Conservation (phyloP, 1,284 basidiomycete species). For the Spongispora temasekensis region DNA sequence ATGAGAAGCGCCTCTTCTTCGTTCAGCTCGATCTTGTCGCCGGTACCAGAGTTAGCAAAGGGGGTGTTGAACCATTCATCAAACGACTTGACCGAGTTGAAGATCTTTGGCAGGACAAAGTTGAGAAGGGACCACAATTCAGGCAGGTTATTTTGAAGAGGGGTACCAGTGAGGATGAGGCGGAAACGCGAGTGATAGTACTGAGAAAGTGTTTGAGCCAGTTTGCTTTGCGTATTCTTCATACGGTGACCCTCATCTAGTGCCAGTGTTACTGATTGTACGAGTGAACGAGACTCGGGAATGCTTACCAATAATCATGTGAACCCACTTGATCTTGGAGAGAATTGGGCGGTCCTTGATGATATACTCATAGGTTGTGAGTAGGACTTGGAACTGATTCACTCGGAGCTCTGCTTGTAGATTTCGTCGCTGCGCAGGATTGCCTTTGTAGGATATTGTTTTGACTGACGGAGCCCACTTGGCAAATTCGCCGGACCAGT, state of each 20-base stretch:
- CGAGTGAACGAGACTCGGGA: background rate
- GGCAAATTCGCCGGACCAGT: constrained; percentile 97
- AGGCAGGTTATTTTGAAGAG: constrained; percentile 97
- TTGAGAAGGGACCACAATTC: constrained; percentile 98
- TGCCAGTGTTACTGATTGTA: constrained; percentile 6
- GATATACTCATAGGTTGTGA: constrained; percentile 99
- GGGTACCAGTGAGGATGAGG: constrained; percentile 96
- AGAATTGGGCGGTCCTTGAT: constrained; percentile 95
- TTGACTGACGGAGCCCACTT: constrained; percentile 94
- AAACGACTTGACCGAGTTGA: constrained; percentile 99
- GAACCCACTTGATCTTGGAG: constrained; percentile 94
- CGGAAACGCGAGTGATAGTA: constrained; percentile 94
- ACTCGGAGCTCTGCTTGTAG: constrained; percentile 75
- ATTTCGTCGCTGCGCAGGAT: constrained; percentile 76
- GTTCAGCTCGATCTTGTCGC: constrained; percentile 98
- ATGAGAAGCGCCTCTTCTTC: constrained; percentile 99
- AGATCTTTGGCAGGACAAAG: constrained; percentile 97
- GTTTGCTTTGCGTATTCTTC: constrained; percentile 98
- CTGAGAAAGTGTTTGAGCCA: constrained; percentile 90
- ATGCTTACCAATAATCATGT: constrained; percentile 91
- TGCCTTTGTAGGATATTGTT: constrained; percentile 92
- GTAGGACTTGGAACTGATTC: constrained; percentile 90
- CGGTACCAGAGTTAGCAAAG: constrained; percentile 95
- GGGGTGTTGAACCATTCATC: constrained; percentile 99
- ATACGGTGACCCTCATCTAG: constrained; percentile 97